phyloP scores from a whole-genome alignment of 305 asterid species.

The Petunia hybrid region DNA sequence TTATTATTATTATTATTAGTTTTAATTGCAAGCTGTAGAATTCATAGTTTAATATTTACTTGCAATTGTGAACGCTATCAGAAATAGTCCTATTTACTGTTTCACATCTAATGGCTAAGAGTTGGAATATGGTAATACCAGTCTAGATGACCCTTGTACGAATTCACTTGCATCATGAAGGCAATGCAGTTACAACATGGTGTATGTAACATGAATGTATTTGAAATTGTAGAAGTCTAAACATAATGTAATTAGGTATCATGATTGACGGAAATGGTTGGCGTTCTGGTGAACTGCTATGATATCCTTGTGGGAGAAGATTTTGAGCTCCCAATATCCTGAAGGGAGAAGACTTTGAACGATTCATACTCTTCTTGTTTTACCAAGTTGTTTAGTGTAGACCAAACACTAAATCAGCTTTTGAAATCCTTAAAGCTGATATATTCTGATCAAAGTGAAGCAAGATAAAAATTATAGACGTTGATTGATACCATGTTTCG shows the following conservation, averaged over 20 bases:
- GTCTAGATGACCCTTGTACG: neutral
- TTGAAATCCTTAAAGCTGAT: neutral
- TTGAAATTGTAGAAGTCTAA: neutral
- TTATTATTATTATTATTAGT: no score
- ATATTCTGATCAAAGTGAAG: neutral
- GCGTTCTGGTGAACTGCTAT: neutral
- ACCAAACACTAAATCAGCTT: neutral
- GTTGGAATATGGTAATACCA: neutral
- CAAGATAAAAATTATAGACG: neutral
- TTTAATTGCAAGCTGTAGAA: no score
- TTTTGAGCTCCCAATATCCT: constrained; percentile 19
- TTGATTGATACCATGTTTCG: neutral
- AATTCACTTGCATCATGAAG: constrained; percentile 3
- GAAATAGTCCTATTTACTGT: neutral
- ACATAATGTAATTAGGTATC: neutral
- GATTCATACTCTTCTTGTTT: neutral
- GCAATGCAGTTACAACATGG: neutral
- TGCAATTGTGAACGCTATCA: no score
- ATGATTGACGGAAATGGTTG: neutral
- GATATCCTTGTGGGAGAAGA: neutral
- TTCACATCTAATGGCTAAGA: neutral
- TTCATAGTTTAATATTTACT: no score
- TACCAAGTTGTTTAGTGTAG: neutral
- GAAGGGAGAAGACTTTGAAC: neutral
- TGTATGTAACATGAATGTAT: neutral